Evolutionary conservation across 73 alveolate species (phyloP), one percentile per base, ranked within the genome.

Genomic region (Durusdinium trenchii): DNA sequence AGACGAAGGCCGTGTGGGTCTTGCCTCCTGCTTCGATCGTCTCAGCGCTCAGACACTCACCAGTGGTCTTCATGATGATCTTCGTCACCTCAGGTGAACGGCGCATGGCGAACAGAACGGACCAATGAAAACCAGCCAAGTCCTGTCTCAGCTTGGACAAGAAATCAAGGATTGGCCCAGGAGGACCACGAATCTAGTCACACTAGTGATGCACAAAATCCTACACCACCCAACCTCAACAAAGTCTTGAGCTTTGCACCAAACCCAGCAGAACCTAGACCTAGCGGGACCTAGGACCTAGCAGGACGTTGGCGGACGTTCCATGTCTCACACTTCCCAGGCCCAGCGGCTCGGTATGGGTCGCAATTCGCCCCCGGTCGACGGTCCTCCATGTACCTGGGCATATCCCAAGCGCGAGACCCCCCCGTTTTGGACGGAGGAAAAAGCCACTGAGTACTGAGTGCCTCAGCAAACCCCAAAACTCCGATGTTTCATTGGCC

Each of bases 331-430:
- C 30, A 23, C 73, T 1, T 75, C 18, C 86, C 10, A 75, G 20
- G 89, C 89, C 61, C 20, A 2, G 89, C 60, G 35, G 46, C 92
- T 40, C 84, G 61, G 96, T 99, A 99, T 30, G 99, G 99, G 87
- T 99, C 99, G n/a, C 99, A 99, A 98, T 99, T 99, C 43, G 99
- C 99, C 6, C 99, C 99, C 2, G 99, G 99, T 50, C 99, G 99
- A 94, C 99, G 99, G 83, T 99, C 99, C 99, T 99, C 99, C 99
- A 99, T 91, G 99, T 99, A 99, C 40, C 99, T 94, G 51, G 5
- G 43, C n/a, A n/a, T n/a, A n/a, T n/a, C n/a, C n/a, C n/a, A n/a
- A 76, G 35, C 46, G 35, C 48, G 26, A 57, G 71, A 18, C 26
- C 26, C 35, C 14, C 14, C 14, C 71, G 26, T 57, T 57, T 18